Evolutionary conservation across 75 land plant species (phyloP).

Genomic region (Picea glauca): DNA sequence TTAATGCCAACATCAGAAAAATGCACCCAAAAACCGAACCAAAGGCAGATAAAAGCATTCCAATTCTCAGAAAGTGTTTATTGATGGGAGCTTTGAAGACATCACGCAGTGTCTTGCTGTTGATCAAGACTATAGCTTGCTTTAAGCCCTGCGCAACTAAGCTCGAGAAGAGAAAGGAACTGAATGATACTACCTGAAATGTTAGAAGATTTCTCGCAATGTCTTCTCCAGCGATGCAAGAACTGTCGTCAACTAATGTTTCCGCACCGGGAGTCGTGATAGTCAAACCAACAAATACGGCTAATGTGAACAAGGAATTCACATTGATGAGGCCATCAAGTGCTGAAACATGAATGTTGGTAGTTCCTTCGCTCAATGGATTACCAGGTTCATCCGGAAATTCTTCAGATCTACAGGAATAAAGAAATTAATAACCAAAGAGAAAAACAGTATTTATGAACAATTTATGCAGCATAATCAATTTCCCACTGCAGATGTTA

Average conservation of each 20-base stretch:
- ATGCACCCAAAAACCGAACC: slow-evolving; percentile 72
- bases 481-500: too few species aligned
- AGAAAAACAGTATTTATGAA: too few species aligned
- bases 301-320: too few species aligned
- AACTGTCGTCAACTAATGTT: background rate
- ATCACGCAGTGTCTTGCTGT: background rate
- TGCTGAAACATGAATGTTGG: too few species aligned
- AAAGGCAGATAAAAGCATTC: slow-evolving; percentile 55
- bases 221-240: slow-evolving; percentile 18
- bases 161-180: too few species aligned
- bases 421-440: too few species aligned
- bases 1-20: slow-evolving; percentile 72
- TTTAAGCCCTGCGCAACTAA: too few species aligned
- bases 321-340: too few species aligned
- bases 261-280: background rate
- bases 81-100: slow-evolving; percentile 18
- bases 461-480: too few species aligned
- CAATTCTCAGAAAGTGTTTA: slow-evolving; percentile 42
- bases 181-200: too few species aligned
- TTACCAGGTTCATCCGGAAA: background rate
- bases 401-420: slow-evolving; percentile 11
- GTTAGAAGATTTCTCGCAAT: slow-evolving; percentile 18
- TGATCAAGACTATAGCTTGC: too few species aligned
- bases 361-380: slow-evolving; percentile 4
- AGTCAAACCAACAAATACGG: slow-evolving; percentile 77